These are phyloP conservation scores for Gaeumannomyces sp. DNA, from an alignment of 2,329 filamentous ascomycete species.

Conservation along the genomic window DNA sequence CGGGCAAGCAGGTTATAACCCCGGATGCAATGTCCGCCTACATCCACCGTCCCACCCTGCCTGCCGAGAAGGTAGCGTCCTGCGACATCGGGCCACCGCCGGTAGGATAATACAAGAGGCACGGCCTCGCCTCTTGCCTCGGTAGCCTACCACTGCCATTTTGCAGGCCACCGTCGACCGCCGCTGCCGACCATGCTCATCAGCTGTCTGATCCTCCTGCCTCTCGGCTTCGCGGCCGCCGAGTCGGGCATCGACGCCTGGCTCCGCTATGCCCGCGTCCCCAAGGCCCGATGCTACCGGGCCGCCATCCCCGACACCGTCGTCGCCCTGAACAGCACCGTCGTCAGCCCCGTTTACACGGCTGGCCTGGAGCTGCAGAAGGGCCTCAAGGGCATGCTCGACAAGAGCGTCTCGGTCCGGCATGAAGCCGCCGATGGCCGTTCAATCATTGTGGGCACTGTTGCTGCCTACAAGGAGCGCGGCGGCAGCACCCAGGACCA, in stretches of 20 bases:
- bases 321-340: constrained; percentile 37
- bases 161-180: not conserved
- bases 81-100: too few species aligned
- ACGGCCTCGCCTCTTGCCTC: not conserved
- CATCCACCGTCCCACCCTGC: too few species aligned
- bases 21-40: not conserved
- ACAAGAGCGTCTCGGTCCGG: constrained; percentile 33
- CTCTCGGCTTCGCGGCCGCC: constrained; percentile 20
- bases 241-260: constrained; percentile 46
- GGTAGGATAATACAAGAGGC: not conserved
- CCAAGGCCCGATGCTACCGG: not conserved
- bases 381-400: constrained; percentile 52
- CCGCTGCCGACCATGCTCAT: constrained; percentile 3
- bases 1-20: too few species aligned
- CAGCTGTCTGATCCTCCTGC: constrained; percentile 4
- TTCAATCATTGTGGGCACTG: constrained; percentile 49
- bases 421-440: constrained; percentile 38
- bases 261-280: constrained; percentile 40
- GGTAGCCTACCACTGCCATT: not conserved
- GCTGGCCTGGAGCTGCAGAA: constrained; percentile 53
- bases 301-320: constrained; percentile 13
- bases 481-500: constrained; percentile 23
- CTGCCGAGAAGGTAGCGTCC: not conserved
- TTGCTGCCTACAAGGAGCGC: constrained; percentile 32
- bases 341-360: constrained; percentile 49